Base-by-base conservation (phyloP, 2,329 filamentous ascomycete genomes). In the Ceratocystis papillata region DNA sequence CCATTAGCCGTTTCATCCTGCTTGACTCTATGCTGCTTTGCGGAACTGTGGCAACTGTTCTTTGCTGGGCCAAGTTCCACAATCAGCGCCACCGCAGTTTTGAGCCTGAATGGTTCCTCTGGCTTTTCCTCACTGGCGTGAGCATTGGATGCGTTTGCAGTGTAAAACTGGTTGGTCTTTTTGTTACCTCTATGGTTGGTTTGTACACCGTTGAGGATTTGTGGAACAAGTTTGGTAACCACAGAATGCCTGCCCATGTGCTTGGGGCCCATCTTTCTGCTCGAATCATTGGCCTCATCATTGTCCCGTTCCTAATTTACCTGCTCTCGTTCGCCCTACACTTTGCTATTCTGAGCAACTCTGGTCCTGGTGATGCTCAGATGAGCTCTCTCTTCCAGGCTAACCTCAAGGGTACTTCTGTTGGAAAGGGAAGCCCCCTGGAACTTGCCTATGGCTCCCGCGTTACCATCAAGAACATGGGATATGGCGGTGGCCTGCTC, bases 321-420 rank as follows among this genome's bases (percentile, higher is more conserved):
- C 87, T 96, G 78, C 87, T 96, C 74, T 96, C 91, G 55, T 99
- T 99, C 76, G 95, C 89, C 71, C 78, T 96, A 65, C 94, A 99
- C 78, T 99, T 99, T 76, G 82, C 90, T 69, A 90, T 99, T 69
- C 83, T 99, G 67, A 90, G 95, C 76, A 93, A 90, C 77, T 93
- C 87, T 72, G 94, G 94, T 22, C 94, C 95, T 6, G 94, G 94
- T 65, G 94, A 99, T 79, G 94, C 94, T n/a, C 94, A 99, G 77
- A 99, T 99, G 94, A 96, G 92, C 79, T 99, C 94, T 30, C 84
- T 99, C 63, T 99, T 99, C 83, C 94, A 99, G 76, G 94, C 95
- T 61, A 99, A 99, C 74, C 82, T 99, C 46, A 87, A 85, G 72
- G 94, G 94, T 30, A 97, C 93, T 10, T 89, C 95, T 70, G 93